Percentiles rank a stretch among this genome's conserved stretches.
These are phyloP conservation scores for Vanrija humicola DNA, from an alignment of 1,284 basidiomycete species.

Conservation along the genomic window DNA sequence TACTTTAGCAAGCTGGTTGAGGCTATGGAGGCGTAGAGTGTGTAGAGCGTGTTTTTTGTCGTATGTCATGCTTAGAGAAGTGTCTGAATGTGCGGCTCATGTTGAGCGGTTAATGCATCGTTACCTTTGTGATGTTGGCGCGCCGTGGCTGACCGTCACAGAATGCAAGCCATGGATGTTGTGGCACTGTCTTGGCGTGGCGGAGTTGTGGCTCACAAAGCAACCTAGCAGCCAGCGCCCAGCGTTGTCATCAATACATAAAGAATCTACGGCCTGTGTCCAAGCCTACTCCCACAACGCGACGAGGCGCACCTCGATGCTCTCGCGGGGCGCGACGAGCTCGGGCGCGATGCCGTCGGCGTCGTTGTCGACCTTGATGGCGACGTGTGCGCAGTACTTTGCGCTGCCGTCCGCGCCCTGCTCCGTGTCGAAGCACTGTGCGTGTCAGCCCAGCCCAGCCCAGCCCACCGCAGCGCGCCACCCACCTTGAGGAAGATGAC, in stretches of 20 bases:
- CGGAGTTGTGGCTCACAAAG: no score
- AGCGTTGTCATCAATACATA: no score
- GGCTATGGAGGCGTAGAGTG: conserved; percentile 43
- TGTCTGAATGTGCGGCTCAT: no score
- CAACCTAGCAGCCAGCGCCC: no score
- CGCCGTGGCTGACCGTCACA: not conserved
- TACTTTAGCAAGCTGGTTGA: conserved; percentile 60
- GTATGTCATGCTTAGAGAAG: not conserved
- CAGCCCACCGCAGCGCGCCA: no score
- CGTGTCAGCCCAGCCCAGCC: no score
- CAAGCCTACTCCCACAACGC: conserved; percentile 23
- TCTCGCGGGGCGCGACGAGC: conserved; percentile 20
- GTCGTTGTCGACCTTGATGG: conserved; percentile 19
- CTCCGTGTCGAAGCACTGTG: conserved; percentile 30
- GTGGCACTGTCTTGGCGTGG: no score
- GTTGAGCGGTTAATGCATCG: no score
- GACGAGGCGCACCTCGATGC: conserved; percentile 27
- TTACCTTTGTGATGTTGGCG: no score
- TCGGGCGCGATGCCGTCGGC: conserved; percentile 4
- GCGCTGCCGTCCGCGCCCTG: conserved; percentile 22
- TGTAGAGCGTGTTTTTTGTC: not conserved
- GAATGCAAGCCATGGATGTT: no score
- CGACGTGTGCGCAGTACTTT: conserved; percentile 23
- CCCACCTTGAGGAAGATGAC: conserved; percentile 24
- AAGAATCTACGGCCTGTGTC: not conserved